These are phyloP conservation scores for Clavispora carvajalis DNA, from an alignment of 805 yeast species.

Conservation along the genomic window DNA sequence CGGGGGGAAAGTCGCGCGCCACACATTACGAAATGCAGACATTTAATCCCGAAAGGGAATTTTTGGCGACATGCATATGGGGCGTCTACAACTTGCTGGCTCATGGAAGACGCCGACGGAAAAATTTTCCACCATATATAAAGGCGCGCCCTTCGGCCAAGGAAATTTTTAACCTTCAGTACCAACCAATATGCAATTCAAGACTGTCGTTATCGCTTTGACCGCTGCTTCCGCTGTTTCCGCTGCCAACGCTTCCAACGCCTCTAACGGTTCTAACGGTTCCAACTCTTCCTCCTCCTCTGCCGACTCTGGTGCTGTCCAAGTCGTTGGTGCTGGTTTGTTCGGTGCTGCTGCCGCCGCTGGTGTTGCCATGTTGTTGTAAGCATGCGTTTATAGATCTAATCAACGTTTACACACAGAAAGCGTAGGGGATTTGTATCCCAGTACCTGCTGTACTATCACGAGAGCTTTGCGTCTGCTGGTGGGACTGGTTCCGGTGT, in stretches of 20 bases:
- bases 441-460: no score
- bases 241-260: slow-evolving; percentile 57
- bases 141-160: slow-evolving; percentile 4
- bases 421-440: no score
- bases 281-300: slow-evolving; percentile 35
- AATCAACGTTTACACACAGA: neutral
- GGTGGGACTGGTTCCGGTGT: no score
- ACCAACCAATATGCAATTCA: slow-evolving; percentile 59
- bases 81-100: slow-evolving; percentile 1
- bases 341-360: slow-evolving; percentile 84
- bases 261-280: slow-evolving; percentile 34
- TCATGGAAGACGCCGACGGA: neutral
- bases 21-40: neutral
- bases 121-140: slow-evolving; percentile 9
- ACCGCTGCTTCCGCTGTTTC: slow-evolving; percentile 67
- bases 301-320: slow-evolving; percentile 43
- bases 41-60: neutral
- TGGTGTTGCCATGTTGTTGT: slow-evolving; percentile 57
- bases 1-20: neutral
- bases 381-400: slow-evolving; percentile 16
- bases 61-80: neutral
- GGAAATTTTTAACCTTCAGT: slow-evolving; percentile 2
- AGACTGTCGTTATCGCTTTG: slow-evolving; percentile 59
- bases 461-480: no score
- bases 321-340: slow-evolving; percentile 64